Evolutionary conservation across 1,139 yeast species (phyloP).

Genomic region (Kazachstania sp.): DNA sequence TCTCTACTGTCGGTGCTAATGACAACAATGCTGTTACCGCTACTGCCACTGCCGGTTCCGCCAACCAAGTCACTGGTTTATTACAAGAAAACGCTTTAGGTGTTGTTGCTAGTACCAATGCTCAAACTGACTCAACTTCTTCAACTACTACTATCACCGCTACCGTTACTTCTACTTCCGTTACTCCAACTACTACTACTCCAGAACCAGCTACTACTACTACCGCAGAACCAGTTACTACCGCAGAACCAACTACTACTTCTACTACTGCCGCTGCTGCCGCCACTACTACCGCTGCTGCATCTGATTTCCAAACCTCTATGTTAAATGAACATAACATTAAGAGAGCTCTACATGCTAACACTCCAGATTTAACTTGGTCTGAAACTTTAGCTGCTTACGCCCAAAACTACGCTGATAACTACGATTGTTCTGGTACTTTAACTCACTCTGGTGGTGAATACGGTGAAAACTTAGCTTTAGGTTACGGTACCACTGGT

Average conservation of each 20-base stretch:
- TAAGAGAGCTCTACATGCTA: constrained; percentile 48
- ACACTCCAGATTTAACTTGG: constrained; percentile 46
- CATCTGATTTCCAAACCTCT: constrained; percentile 33
- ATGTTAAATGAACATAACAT: constrained; percentile 45
- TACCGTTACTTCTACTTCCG: constrained; percentile 1
- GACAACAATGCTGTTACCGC: constrained; percentile 7
- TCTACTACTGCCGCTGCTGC: constrained; percentile 15
- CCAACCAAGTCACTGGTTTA: constrained; percentile 5
- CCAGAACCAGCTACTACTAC: constrained; percentile 9
- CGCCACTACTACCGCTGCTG: constrained; percentile 17
- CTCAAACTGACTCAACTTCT: not conserved
- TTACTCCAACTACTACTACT: constrained; percentile 2
- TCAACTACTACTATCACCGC: not conserved
- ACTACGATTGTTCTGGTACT: constrained; percentile 44
- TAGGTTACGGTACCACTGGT: constrained; percentile 38
- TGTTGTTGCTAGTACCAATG: not conserved
- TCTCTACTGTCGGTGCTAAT: constrained; percentile 9
- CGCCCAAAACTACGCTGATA: constrained; percentile 43
- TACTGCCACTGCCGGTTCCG: constrained; percentile 8
- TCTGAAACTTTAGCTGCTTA: constrained; percentile 35
- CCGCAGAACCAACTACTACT: constrained; percentile 14
- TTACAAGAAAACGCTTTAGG: constrained; percentile 1
- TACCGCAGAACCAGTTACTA: not conserved
- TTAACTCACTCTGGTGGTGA: constrained; percentile 53
- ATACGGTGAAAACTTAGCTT: constrained; percentile 57